Base-by-base conservation (phyloP, 2,329 filamentous ascomycete species). In the Hirsutella rhossiliensis region DNA sequence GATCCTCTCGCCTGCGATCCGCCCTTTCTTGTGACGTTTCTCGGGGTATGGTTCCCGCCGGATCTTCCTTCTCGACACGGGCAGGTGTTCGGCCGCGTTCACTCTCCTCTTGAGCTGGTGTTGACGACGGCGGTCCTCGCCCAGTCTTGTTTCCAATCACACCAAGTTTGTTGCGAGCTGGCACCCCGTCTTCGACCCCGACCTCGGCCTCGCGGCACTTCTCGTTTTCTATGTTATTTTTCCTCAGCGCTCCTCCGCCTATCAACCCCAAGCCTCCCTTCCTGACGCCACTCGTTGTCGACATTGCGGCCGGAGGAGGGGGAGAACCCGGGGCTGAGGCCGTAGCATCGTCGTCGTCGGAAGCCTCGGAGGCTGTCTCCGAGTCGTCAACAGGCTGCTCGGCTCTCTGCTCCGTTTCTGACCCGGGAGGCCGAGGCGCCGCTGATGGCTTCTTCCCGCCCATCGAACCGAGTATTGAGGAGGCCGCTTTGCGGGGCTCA, bases 1-100 rank as follows among this genome's bases (percentile, higher is more conserved):
- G 56, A 50, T 77, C 71, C n/a, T 66, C 63, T 41, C 73, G 64
- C 47, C 68, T 71, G 31, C 70, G 62, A 46, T 74, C 68, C 3
- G 72, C 71, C 23, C 66, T 58, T 42, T 72, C 67, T 48, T 63
- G 59, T 3, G 67, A 68, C 0, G 63, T 68, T 48, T 71, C 68
- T 45, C 65, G 62, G 27, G 56, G 52, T 42, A 59, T 54, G 13
- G 60, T 53, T 48, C 61, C 57, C 17, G 51, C 39, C 36, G 58
- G 45, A 28, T 55, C 51, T 27, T 56, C 50, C 13, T 46, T 47
- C 15, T 36, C 20, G 5, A 28, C 5, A 15, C 44, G 37, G 15
- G 48, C 47, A 12, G 47, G 49, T 27, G 45, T 48, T 40, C 54
- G 56, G 23, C 52, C 55, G 37, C 50, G 54, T 9, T 30, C 50